Evolutionary conservation across 2,329 filamentous ascomycete species (phyloP).

Genomic region (Aspergillus clavatus): DNA sequence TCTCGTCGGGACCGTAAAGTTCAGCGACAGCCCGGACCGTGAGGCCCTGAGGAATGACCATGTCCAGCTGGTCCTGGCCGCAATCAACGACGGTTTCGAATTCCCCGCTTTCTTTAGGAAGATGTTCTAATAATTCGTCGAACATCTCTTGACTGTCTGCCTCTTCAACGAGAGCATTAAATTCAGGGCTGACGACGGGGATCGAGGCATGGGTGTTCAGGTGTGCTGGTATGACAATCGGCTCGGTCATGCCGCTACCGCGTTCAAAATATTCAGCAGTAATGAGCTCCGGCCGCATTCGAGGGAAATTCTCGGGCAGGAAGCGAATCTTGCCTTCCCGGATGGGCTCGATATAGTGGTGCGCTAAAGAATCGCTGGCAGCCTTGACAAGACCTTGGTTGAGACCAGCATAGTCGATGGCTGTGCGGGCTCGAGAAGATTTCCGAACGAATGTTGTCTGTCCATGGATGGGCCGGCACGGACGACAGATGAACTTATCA

Average conservation of each 20-base stretch:
- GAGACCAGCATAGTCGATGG: slow-evolving; percentile 64
- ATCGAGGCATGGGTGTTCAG: slow-evolving; percentile 53
- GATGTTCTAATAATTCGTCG: slow-evolving; percentile 34
- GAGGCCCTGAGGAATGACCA: slow-evolving; percentile 62
- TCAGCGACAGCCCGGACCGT: slow-evolving; percentile 61
- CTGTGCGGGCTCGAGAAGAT: slow-evolving; percentile 59
- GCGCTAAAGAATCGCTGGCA: slow-evolving; percentile 59
- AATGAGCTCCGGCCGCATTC: slow-evolving; percentile 59
- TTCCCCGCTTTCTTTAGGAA: slow-evolving; percentile 22
- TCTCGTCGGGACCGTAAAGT: slow-evolving; percentile 58
- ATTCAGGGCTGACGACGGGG: slow-evolving; percentile 18
- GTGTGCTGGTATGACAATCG: slow-evolving; percentile 60
- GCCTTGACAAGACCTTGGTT: slow-evolving; percentile 63
- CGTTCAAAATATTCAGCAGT: slow-evolving; percentile 61
- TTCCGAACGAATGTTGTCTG: slow-evolving; percentile 64
- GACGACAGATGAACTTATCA: slow-evolving; percentile 62
- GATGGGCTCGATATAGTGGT: slow-evolving; percentile 64
- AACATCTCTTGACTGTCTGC: slow-evolving; percentile 39
- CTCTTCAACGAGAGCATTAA: slow-evolving; percentile 29
- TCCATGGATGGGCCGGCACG: slow-evolving; percentile 56
- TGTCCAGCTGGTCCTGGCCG: slow-evolving; percentile 61
- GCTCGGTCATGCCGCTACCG: slow-evolving; percentile 59
- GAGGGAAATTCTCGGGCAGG: slow-evolving; percentile 57
- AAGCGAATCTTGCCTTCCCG: slow-evolving; percentile 61
- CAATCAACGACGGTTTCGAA: slow-evolving; percentile 50